Conservation (phyloP, 2,329 filamentous ascomycete species). For the Apiospora malaysiana region DNA sequence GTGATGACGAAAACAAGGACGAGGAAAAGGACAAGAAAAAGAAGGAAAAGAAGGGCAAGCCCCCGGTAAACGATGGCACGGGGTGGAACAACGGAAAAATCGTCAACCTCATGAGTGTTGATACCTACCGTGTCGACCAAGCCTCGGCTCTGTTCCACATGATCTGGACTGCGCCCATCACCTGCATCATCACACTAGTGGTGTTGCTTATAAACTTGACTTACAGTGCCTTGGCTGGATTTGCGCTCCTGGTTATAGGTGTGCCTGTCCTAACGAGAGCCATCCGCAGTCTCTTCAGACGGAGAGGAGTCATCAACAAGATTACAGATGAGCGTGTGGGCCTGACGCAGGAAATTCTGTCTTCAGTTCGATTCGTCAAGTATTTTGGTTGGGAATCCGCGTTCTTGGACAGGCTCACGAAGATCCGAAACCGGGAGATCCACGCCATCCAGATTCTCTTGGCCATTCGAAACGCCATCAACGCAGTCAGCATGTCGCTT, state of each 20-base stretch:
- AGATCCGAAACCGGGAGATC: conserved; percentile 79
- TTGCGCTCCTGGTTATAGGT: conserved; percentile 78
- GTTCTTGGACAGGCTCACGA: conserved; percentile 77
- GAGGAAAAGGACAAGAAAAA: conserved; percentile 45
- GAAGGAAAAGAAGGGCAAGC: conserved; percentile 44
- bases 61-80: conserved; percentile 63
- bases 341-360: conserved; percentile 89
- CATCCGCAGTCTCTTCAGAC: conserved; percentile 76
- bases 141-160: conserved; percentile 90
- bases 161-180: conserved; percentile 84
- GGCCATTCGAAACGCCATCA: conserved; percentile 83
- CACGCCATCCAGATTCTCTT: conserved; percentile 82
- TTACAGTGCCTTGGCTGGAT: conserved; percentile 89
- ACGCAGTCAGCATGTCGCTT: conserved; percentile 82
- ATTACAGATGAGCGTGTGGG: conserved; percentile 92
- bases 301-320: conserved; percentile 85
- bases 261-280: conserved; percentile 79
- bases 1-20: conserved; percentile 51
- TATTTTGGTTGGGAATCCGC: conserved; percentile 95
- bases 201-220: conserved; percentile 85
- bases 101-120: conserved; percentile 92
- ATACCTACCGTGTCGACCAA: conserved; percentile 91
- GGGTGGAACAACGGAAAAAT: conserved; percentile 95
- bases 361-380: conserved; percentile 93
- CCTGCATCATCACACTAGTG: conserved; percentile 78